phyloP scores from a whole-genome alignment of 441 rosid genomes.

The Raphanus hybrid region DNA sequence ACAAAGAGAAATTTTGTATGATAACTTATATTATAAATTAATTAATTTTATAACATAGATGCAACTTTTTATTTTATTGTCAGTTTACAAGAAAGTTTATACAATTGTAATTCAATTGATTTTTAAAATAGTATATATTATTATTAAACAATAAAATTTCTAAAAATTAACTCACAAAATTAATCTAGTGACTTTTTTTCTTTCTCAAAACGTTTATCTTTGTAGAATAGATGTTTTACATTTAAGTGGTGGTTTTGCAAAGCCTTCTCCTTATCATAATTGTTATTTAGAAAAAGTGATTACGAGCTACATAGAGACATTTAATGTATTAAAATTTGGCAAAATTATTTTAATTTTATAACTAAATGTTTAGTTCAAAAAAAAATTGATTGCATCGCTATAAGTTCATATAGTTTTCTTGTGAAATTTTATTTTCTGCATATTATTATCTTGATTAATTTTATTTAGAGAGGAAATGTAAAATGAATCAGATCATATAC shows the following conservation, averaged over 20 bases:
- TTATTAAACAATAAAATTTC: too few relatives aligned
- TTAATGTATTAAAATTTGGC: background rate
- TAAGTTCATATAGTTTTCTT: too few relatives aligned
- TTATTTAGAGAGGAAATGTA: background rate
- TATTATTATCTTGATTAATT: background rate
- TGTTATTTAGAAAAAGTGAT: background rate
- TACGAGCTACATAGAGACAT: background rate
- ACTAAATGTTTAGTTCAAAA: too few relatives aligned
- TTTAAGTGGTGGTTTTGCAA: background rate
- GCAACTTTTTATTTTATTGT: too few relatives aligned
- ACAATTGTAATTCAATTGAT: too few relatives aligned
- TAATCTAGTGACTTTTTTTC: background rate
- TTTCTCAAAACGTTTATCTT: background rate
- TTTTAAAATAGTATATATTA: too few relatives aligned
- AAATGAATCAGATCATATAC: background rate
- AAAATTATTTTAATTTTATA: background rate
- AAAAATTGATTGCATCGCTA: too few relatives aligned
- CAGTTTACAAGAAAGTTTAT: too few relatives aligned
- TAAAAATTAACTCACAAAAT: background rate
- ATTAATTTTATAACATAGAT: too few relatives aligned
- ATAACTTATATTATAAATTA: too few relatives aligned
- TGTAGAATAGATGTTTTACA: background rate
- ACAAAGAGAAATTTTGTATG: too few relatives aligned
- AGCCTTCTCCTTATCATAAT: background rate
- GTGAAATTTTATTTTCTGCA: background rate